These are phyloP conservation scores for Pachyrhizus erosus DNA, from an alignment of 306 rosid genomes.

Conservation along the genomic window DNA sequence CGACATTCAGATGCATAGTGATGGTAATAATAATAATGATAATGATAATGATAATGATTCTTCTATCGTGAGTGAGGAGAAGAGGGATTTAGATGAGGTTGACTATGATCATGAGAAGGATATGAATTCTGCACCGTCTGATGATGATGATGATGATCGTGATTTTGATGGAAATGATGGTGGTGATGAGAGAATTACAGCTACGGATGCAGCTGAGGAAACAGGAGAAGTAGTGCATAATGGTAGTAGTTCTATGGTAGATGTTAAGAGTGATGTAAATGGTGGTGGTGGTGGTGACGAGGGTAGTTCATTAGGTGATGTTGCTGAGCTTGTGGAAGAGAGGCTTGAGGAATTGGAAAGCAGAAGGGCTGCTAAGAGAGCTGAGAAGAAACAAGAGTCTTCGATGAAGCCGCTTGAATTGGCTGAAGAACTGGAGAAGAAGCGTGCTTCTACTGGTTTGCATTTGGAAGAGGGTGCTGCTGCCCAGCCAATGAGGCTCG, in stretches of 20 bases:
- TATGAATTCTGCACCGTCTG: constrained; percentile 36
- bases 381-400: constrained; percentile 52
- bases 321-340: constrained; percentile 68
- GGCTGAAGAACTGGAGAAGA: constrained; percentile 92
- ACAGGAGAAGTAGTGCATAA: constrained; percentile 39
- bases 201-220: constrained; percentile 44
- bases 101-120: constrained; percentile 37
- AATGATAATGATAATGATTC: constrained; percentile 1
- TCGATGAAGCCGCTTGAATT: constrained; percentile 71
- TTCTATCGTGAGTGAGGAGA: constrained; percentile 43
- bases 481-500: constrained; percentile 98
- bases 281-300: constrained; percentile 46
- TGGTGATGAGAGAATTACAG: constrained; percentile 39
- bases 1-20: constrained; percentile 34
- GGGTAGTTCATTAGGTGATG: constrained; percentile 52
- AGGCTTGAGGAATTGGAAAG: constrained; percentile 70
- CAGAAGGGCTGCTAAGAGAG: constrained; percentile 52
- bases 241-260: constrained; percentile 29
- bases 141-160: constrained; percentile 38
- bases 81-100: constrained; percentile 44
- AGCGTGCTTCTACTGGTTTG: constrained; percentile 88
- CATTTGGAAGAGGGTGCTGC: constrained; percentile 98
- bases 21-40: neutral
- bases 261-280: constrained; percentile 49
- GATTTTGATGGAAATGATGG: constrained; percentile 38